Conservation (phyloP, 2,329 filamentous ascomycete genomes). For the Trichoderma pleuroti region DNA sequence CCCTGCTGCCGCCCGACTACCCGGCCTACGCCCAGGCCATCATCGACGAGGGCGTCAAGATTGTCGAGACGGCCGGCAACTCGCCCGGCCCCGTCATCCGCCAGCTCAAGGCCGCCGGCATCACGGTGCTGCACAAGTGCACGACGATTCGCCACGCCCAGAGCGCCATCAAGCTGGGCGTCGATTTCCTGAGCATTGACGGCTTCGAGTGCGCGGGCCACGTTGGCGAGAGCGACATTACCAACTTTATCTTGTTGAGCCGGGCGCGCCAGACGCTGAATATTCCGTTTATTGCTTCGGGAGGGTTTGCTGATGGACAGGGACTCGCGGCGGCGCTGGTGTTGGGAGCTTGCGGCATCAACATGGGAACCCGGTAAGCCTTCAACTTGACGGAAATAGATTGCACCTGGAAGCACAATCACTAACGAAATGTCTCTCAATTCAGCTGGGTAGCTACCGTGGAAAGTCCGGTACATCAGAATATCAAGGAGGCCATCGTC, state of each 20-base stretch:
- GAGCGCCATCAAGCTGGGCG: constrained; percentile 87
- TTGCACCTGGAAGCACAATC: background rate
- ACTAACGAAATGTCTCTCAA: background rate
- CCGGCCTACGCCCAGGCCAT: constrained; percentile 85
- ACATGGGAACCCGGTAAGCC: constrained; percentile 82
- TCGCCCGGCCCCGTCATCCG: constrained; percentile 83
- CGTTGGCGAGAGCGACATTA: constrained; percentile 83
- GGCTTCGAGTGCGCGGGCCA: constrained; percentile 95
- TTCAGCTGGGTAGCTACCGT: no score
- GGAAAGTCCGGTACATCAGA: no score
- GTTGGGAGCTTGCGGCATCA: constrained; percentile 88
- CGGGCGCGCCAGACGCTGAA: constrained; percentile 78
- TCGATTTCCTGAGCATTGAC: constrained; percentile 95
- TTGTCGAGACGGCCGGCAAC: constrained; percentile 93
- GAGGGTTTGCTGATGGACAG: constrained; percentile 91
- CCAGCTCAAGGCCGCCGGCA: constrained; percentile 75
- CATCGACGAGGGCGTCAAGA: constrained; percentile 85
- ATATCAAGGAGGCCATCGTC: constrained; percentile 93
- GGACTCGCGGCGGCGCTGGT: constrained; percentile 87
- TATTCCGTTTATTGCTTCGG: constrained; percentile 91
- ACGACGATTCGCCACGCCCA: constrained; percentile 92
- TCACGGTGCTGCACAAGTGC: constrained; percentile 91
- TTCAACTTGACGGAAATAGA: background rate
- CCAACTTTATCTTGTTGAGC: constrained; percentile 84
- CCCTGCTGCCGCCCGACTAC: constrained; percentile 89